A percentile compares a stretch with the other conserved stretches of the same genome.
phyloP scores from a whole-genome alignment of 305 asterid genomes.

The Stenogyne calaminthoides region DNA sequence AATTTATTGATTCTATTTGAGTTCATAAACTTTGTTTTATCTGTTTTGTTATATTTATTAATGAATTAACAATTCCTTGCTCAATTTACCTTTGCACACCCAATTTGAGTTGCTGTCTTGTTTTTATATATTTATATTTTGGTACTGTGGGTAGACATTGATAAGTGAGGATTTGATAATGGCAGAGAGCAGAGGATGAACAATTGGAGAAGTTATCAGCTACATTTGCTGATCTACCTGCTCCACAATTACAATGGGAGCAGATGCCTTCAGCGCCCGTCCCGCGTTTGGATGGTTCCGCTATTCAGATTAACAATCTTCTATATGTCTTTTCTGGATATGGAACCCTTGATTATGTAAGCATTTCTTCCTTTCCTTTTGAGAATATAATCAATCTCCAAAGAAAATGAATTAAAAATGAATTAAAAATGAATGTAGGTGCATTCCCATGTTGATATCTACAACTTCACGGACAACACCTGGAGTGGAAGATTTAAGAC shows the following conservation, averaged over 20 bases:
- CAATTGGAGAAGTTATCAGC: conserved; percentile 39
- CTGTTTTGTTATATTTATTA: background rate
- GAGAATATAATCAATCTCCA: background rate
- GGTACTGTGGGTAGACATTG: conserved; percentile 9
- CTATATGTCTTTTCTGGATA: conserved; percentile 68
- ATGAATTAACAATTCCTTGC: background rate
- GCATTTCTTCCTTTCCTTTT: background rate
- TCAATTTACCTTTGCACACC: background rate
- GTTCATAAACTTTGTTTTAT: background rate
- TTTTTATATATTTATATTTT: background rate
- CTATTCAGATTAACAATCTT: conserved; percentile 64
- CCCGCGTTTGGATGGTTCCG: conserved; percentile 78
- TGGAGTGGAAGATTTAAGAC: conserved; percentile 63
- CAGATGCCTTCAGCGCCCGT: conserved; percentile 81
- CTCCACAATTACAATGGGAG: conserved; percentile 77
- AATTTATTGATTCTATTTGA: background rate
- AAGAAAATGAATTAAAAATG: background rate
- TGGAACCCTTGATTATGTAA: conserved; percentile 64
- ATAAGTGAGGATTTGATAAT: background rate
- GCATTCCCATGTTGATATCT: conserved; percentile 78
- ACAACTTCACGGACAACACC: conserved; percentile 55
- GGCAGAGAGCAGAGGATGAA: conserved; percentile 31
- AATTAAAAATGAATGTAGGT: conserved; percentile 50
- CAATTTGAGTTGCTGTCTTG: background rate
- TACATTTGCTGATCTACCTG: conserved; percentile 80